Base-by-base conservation (phyloP, 75 land plant genomes). In the Azolla pinnata region DNA sequence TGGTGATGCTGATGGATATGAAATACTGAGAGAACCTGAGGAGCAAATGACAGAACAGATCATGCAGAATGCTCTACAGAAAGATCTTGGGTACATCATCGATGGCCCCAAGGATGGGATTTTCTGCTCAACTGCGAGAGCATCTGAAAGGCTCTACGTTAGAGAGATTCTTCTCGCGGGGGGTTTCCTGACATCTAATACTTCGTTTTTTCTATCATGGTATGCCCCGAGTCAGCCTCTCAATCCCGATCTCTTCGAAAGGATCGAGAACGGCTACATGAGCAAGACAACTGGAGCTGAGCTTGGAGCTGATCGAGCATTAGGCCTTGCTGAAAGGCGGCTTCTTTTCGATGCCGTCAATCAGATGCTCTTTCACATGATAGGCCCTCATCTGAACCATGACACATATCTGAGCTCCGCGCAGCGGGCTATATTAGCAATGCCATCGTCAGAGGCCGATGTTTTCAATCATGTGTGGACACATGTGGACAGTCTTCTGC, bases 301-400 rank as follows among this genome's bases (percentile, higher is more conserved):
- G 30, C 34, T 33, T 16, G 71, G 64, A 32, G 80, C 77, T 27
- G 33, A 18, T 19, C 47, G 47, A 19, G 25, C 61, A 51, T 27
- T n/a, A 74, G 70, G 40, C 19, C 26, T 1, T 21, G 4, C 38
- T 20, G n/a, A 29, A 21, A 67, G 72, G 31, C 81, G 63, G 21
- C 77, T 86, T 29, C 78, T 90, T 30, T 90, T 90, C 63, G 84
- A 90, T 44, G 71, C 67, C 33, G 62, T 80, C 34, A 72, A 81
- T 69, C 82, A 90, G 63, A 72, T 73, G 33, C 74, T 90, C 25
- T 2, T 56, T 29, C 68, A 75, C 54, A 68, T 81, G 21, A 65
- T 78, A 25, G 71, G 73, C 23, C 59, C 48, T 1, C 62, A 65
- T 52, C 65, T 64, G 30, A 66, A 67, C 31, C 67, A 47, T n/a